Evolutionary conservation across 139 green algal species (phyloP).

Genomic region (Volvox africanus): DNA sequence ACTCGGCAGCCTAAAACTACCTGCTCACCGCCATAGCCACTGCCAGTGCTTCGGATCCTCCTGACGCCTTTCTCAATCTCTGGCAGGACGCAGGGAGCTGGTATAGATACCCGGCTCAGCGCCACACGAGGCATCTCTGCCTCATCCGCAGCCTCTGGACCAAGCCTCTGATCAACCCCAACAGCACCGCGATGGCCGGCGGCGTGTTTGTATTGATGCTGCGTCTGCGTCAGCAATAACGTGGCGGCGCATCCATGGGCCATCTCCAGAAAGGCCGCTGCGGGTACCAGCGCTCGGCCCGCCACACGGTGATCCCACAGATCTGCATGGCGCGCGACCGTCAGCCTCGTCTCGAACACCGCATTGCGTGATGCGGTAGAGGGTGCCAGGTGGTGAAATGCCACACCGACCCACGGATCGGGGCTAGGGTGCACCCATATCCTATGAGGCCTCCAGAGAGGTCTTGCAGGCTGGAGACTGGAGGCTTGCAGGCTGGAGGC

Average conservation of each 20-base stretch:
- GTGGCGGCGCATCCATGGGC: constrained; percentile 12
- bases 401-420: not conserved
- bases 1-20: constrained; percentile 20
- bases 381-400: not conserved
- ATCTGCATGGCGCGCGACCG: not conserved
- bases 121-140: not conserved
- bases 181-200: not conserved
- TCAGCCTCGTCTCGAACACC: constrained; percentile 57
- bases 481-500: not conserved
- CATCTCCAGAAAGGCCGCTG: constrained; percentile 75
- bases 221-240: not conserved
- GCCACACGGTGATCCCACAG: constrained; percentile 83
- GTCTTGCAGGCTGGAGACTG: not conserved
- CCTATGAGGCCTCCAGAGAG: constrained; percentile 26
- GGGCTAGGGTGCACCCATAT: constrained; percentile 52
- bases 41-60: no score
- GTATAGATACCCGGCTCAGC: constrained; percentile 59
- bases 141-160: not conserved
- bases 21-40: not conserved
- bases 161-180: not conserved
- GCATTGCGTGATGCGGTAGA: not conserved
- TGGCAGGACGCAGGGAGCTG: constrained; percentile 57
- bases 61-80: not conserved
- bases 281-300: constrained; percentile 69
- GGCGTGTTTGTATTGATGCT: not conserved